Conservation (phyloP, 2,329 filamentous ascomycete genomes). For the Tolypocladium guangdongense region DNA sequence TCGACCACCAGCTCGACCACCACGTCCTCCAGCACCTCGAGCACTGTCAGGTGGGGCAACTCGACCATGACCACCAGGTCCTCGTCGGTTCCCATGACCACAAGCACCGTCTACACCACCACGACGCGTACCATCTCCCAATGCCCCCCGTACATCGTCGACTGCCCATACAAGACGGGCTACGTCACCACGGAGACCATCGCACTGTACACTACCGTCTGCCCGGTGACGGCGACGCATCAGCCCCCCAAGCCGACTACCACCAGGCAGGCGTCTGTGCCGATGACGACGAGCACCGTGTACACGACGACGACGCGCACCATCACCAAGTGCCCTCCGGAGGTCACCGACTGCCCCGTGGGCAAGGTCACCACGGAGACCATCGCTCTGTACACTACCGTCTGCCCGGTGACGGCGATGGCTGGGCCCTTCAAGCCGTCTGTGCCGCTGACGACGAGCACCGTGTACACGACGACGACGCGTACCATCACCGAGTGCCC, state of each 20-base stretch:
- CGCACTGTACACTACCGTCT: slow-evolving; percentile 33
- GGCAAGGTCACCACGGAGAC: slow-evolving; percentile 21
- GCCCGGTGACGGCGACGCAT: slow-evolving; percentile 19
- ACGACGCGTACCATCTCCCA: slow-evolving; percentile 42
- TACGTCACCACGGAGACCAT: slow-evolving; percentile 29
- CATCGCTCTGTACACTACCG: slow-evolving; percentile 31
- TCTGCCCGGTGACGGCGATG: slow-evolving; percentile 24
- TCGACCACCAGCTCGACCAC: not conserved
- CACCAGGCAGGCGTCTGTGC: slow-evolving; percentile 1
- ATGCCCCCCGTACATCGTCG: slow-evolving; percentile 32
- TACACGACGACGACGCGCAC: slow-evolving; percentile 43
- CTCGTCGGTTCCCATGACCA: slow-evolving; percentile 9
- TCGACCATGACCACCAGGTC: slow-evolving; percentile 5
- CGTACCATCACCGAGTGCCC: slow-evolving; percentile 45
- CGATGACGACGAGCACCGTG: slow-evolving; percentile 26
- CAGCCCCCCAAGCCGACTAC: slow-evolving; percentile 5
- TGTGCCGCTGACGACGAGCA: slow-evolving; percentile 15
- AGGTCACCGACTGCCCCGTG: slow-evolving; percentile 36
- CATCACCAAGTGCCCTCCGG: slow-evolving; percentile 41
- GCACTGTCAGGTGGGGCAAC: slow-evolving; percentile 5
- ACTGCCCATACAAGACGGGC: slow-evolving; percentile 22
- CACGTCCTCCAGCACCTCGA: not conserved
- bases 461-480: slow-evolving; percentile 42
- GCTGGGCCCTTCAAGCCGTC: slow-evolving; percentile 6
- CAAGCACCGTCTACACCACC: slow-evolving; percentile 29